Percentiles rank a stretch among this genome's conserved stretches.
phyloP scores from a whole-genome alignment of 2,329 filamentous ascomycete genomes.

The Verticillium klebahnii region DNA sequence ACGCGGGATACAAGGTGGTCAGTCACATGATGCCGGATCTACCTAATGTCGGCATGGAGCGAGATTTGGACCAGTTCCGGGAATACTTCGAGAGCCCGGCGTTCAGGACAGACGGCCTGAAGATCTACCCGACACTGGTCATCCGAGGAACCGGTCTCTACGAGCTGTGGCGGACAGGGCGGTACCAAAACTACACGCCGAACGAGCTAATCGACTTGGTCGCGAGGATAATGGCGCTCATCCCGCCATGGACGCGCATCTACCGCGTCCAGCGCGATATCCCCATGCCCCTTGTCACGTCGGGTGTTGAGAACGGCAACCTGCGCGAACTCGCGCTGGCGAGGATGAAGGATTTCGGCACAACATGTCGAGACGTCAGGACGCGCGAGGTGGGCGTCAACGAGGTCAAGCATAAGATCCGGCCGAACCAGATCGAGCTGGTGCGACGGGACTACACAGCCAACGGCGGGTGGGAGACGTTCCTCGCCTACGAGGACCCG shows the following conservation, averaged over 20 bases:
- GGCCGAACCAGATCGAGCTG: constrained; percentile 92
- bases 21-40: constrained; percentile 99
- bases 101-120: constrained; percentile 93
- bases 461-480: constrained; percentile 98
- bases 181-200: constrained; percentile 98
- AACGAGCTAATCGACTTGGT: constrained; percentile 95
- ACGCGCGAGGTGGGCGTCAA: constrained; percentile 98
- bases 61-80: constrained; percentile 91
- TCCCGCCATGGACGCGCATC: constrained; percentile 96
- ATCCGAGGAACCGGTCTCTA: constrained; percentile 96
- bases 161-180: constrained; percentile 92
- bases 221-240: constrained; percentile 88
- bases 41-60: constrained; percentile 97
- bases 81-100: constrained; percentile 97
- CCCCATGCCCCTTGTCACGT: constrained; percentile 99
- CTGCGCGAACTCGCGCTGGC: constrained; percentile 87
- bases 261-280: constrained; percentile 98
- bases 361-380: constrained; percentile 90
- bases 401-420: constrained; percentile 98
- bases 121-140: constrained; percentile 96
- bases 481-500: constrained; percentile 94
- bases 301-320: constrained; percentile 96
- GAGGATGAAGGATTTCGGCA: constrained; percentile 99
- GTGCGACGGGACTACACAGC: constrained; percentile 90
- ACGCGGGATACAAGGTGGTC: constrained; percentile 97